These are phyloP conservation scores for Salix purpurea DNA, from an alignment of 345 rosid species.

Conservation along the genomic window DNA sequence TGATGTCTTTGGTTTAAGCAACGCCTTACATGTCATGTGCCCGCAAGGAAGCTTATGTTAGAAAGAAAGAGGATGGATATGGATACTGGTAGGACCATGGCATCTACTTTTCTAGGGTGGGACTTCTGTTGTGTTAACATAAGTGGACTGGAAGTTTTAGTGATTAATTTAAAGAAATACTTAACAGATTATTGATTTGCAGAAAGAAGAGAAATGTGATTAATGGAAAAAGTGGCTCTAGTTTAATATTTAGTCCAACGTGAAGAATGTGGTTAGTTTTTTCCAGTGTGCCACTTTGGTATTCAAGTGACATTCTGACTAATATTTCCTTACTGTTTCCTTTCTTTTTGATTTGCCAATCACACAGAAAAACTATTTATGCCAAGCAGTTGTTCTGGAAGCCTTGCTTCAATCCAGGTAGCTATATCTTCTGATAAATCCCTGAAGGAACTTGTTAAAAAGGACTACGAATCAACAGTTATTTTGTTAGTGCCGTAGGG, in stretches of 20 bases:
- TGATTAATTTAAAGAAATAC: not conserved
- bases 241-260: not conserved
- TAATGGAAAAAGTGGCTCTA: not conserved
- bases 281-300: not conserved
- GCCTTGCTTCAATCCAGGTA: constrained; percentile 13
- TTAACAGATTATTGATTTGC: not conserved
- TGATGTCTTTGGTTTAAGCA: not conserved
- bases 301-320: not conserved
- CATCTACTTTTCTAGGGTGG: not conserved
- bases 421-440: constrained; percentile 8
- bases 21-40: not conserved
- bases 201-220: not conserved
- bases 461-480: constrained; percentile 9
- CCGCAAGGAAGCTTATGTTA: not conserved
- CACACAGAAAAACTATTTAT: constrained; percentile 11
- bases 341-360: constrained; percentile 2
- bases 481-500: constrained; percentile 19
- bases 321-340: not conserved
- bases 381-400: constrained; percentile 15
- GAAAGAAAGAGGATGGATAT: not conserved
- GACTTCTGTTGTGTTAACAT: not conserved
- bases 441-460: constrained; percentile 11
- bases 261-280: not conserved
- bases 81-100: not conserved
- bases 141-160: not conserved